Evolutionary conservation across 1,284 basidiomycete genomes (phyloP).

Genomic region (Cutaneotrichosporon sp.): DNA sequence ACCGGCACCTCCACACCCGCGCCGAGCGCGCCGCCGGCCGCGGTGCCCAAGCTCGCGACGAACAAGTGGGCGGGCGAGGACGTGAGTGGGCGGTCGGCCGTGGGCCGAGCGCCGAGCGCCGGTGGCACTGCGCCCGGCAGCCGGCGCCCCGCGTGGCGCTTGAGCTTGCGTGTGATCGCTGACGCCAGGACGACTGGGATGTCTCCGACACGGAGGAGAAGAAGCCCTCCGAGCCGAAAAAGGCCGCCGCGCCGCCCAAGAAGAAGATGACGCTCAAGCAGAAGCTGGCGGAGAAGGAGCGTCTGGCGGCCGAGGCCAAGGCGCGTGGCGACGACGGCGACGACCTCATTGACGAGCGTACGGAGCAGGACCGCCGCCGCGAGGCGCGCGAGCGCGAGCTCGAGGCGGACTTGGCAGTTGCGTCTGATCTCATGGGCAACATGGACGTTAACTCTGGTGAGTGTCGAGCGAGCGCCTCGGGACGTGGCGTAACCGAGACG

Average conservation of each 20-base stretch:
- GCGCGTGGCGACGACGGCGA: conserved; percentile 56
- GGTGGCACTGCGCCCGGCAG: too few species aligned
- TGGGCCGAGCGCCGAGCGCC: background rate
- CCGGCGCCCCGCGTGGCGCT: too few species aligned
- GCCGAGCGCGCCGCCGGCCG: conserved; percentile 47
- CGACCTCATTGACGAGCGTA: conserved; percentile 65
- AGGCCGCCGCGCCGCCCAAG: conserved; percentile 60
- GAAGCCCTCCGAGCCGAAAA: conserved; percentile 45
- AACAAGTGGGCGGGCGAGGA: conserved; percentile 78
- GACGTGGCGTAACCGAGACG: too few species aligned
- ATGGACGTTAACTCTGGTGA: conserved; percentile 43
- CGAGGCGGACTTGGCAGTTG: conserved; percentile 74
- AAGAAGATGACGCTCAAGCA: conserved; percentile 86
- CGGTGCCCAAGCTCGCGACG: conserved; percentile 37
- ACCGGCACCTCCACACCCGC: conserved; percentile 49
- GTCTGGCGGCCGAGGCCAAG: conserved; percentile 52
- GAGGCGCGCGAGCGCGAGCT: conserved; percentile 72
- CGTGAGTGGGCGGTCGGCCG: conserved; percentile 48
- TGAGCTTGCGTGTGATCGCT: background rate
- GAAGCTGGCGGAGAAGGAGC: conserved; percentile 77
- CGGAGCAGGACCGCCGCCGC: conserved; percentile 61
- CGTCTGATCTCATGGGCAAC: conserved; percentile 71
- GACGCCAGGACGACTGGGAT: conserved; percentile 81
- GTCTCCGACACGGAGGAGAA: conserved; percentile 69
- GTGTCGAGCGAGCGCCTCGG: background rate